These are phyloP conservation scores for Kluyveromyces lactis DNA, from an alignment of 805 yeast genomes.

Conservation along the genomic window DNA sequence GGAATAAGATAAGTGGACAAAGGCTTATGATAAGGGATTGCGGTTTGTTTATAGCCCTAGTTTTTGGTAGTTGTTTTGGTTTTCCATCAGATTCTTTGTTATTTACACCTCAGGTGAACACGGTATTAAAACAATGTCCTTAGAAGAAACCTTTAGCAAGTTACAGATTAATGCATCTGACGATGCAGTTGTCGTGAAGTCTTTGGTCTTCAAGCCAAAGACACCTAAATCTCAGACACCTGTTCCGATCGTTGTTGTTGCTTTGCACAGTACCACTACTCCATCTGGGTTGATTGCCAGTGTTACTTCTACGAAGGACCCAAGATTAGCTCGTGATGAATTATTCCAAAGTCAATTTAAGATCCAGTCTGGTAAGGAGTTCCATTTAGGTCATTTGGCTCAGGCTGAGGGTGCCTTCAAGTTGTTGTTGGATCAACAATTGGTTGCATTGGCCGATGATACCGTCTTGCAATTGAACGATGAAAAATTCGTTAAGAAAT, in stretches of 20 bases:
- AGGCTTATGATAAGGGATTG: no score
- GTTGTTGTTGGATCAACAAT: conserved; percentile 22
- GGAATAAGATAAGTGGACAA: no score
- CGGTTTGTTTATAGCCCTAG: no score
- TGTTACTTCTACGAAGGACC: conserved; percentile 68
- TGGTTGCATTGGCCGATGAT: conserved; percentile 33
- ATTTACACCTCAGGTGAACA: no score
- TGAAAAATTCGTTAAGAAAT: conserved; percentile 16
- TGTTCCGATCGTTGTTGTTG: conserved; percentile 74
- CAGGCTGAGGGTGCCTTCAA: conserved; percentile 27
- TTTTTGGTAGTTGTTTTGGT: no score
- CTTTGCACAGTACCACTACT: conserved; percentile 61
- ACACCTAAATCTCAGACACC: conserved; percentile 75
- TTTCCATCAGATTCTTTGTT: no score
- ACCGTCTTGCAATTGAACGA: conserved; percentile 23
- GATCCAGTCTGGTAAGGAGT: conserved; percentile 23
- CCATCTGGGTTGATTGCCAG: conserved; percentile 59
- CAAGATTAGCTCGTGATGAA: conserved; percentile 80
- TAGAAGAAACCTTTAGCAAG: conserved; percentile 59
- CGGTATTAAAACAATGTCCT: no score
- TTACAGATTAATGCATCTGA: conserved; percentile 54
- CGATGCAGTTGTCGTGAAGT: conserved; percentile 51
- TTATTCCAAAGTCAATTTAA: conserved; percentile 49
- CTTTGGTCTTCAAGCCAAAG: conserved; percentile 84
- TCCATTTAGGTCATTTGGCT: conserved; percentile 31